Percentiles rank a stretch among this genome's conserved stretches.
phyloP scores from a whole-genome alignment of 139 green algal genomes.

The Chlorella vulgaris region DNA sequence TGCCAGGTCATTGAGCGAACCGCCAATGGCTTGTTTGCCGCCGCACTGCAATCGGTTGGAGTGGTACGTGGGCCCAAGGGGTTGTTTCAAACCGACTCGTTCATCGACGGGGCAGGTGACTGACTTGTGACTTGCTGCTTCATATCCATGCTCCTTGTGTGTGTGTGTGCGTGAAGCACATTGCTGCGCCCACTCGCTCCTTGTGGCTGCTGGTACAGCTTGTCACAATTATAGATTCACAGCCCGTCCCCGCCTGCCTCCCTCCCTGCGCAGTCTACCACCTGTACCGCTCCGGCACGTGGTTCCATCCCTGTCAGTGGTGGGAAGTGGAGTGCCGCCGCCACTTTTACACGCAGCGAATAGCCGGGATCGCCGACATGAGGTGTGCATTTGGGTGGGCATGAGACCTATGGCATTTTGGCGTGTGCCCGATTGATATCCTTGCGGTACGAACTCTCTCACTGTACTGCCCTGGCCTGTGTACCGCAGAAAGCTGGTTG shows the following conservation, averaged over 20 bases:
- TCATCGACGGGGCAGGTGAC: background rate
- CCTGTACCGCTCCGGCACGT: background rate
- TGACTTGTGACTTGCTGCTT: background rate
- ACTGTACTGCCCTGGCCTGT: background rate
- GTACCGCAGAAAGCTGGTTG: background rate
- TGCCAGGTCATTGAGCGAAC: constrained; percentile 2
- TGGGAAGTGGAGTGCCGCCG: constrained; percentile 6
- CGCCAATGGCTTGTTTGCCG: background rate
- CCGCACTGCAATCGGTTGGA: background rate
- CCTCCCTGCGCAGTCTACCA: background rate
- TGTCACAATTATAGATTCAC: too few relatives aligned
- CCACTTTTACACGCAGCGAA: background rate
- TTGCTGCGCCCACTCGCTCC: background rate
- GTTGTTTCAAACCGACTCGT: background rate
- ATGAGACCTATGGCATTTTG: too few relatives aligned
- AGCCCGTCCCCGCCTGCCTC: too few relatives aligned
- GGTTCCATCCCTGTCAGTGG: background rate
- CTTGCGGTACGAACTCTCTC: too few relatives aligned
- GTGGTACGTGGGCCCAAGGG: background rate
- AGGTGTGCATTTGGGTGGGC: background rate
- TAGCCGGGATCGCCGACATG: background rate
- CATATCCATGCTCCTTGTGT: too few relatives aligned
- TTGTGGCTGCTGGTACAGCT: too few relatives aligned
- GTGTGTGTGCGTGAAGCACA: too few relatives aligned
- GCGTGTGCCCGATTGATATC: too few relatives aligned